Evolutionary conservation across 2,329 filamentous ascomycete genomes (phyloP).

Genomic region (Neurospora sp.): DNA sequence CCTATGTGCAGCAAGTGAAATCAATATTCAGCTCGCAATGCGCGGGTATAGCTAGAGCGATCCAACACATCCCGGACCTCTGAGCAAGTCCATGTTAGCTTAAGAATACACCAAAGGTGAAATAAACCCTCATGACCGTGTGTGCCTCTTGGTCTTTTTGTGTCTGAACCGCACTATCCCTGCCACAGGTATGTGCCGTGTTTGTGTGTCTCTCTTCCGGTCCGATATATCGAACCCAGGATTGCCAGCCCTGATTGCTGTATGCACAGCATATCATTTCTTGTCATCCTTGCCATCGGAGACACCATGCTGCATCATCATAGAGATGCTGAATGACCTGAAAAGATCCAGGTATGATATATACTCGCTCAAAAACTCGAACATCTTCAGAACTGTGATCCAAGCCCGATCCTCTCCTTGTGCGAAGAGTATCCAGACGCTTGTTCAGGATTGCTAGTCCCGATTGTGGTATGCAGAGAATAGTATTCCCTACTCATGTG

Average conservation of each 20-base stretch:
- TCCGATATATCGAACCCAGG: neutral
- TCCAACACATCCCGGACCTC: neutral
- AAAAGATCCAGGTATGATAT: neutral
- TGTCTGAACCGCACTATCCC: neutral
- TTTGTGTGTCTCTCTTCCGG: neutral
- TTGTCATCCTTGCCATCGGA: neutral
- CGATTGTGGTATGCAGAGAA: neutral
- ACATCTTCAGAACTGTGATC: neutral
- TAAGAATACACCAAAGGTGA: too few relatives aligned
- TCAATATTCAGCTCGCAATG: neutral
- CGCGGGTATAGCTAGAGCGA: neutral
- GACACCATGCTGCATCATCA: neutral
- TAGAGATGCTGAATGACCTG: neutral
- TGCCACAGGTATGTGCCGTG: neutral
- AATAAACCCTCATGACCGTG: neutral
- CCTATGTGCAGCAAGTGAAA: neutral
- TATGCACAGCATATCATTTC: neutral
- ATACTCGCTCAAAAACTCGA: neutral
- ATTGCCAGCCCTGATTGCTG: neutral
- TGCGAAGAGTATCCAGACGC: neutral
- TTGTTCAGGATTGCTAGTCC: neutral
- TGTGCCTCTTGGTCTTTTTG: neutral
- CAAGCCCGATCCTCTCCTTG: neutral
- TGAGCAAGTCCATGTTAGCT: too few relatives aligned
- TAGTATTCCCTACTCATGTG: neutral